phyloP scores from a whole-genome alignment of 306 rosid species.

The Vigna reflexopilosa region DNA sequence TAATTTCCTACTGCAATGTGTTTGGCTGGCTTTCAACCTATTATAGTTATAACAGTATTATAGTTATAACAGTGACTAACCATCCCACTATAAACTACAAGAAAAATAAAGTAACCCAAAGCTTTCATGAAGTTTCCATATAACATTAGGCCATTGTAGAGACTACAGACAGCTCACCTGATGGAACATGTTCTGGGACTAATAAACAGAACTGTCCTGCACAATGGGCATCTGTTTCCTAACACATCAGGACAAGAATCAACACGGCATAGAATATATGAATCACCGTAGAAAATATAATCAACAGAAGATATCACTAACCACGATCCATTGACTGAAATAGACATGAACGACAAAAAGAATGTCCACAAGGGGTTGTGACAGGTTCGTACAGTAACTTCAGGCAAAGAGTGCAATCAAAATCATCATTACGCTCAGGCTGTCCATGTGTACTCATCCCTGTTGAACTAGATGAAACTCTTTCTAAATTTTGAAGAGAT shows the following conservation, averaged over 20 bases:
- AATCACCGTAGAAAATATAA: slow-evolving; percentile 30
- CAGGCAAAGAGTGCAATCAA: slow-evolving; percentile 90
- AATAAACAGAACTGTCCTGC: slow-evolving; percentile 94
- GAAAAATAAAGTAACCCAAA: slow-evolving; percentile 24
- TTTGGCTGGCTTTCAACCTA: slow-evolving; percentile 30
- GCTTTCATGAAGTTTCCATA: slow-evolving; percentile 23
- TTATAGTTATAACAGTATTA: slow-evolving; percentile 13
- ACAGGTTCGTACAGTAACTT: slow-evolving; percentile 87
- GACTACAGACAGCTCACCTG: slow-evolving; percentile 63
- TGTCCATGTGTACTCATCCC: slow-evolving; percentile 57
- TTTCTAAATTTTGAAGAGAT: slow-evolving; percentile 75
- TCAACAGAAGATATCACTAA: slow-evolving; percentile 54
- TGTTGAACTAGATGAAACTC: slow-evolving; percentile 49
- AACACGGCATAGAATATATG: slow-evolving; percentile 38
- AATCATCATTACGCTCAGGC: slow-evolving; percentile 83
- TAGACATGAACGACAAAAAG: slow-evolving; percentile 91
- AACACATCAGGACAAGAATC: slow-evolving; percentile 50
- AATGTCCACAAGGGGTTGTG: slow-evolving; percentile 99
- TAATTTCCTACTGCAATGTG: slow-evolving; percentile 30
- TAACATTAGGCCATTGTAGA: slow-evolving; percentile 22
- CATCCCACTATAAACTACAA: slow-evolving; percentile 34
- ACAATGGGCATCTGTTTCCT: slow-evolving; percentile 99
- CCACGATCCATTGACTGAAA: slow-evolving; percentile 96
- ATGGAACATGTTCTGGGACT: slow-evolving; percentile 84
- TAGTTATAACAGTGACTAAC: slow-evolving; percentile 34